These are phyloP conservation scores for Cystobasidium onofrii DNA, from an alignment of 768 basidiomycete genomes.

Conservation along the genomic window DNA sequence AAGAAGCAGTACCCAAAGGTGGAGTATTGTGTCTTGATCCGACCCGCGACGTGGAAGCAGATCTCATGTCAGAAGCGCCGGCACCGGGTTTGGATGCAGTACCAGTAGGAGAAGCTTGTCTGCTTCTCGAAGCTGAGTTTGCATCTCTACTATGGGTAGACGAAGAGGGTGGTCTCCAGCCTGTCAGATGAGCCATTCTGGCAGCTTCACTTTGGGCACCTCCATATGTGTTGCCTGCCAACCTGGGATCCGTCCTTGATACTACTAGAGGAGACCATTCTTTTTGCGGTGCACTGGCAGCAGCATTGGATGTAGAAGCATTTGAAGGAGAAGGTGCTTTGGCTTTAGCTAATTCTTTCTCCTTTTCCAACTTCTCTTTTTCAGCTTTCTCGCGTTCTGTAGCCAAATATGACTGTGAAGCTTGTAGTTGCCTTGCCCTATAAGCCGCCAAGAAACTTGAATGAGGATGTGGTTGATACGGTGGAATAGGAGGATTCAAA, in stretches of 20 bases:
- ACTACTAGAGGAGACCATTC: background rate
- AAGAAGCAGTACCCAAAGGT: background rate
- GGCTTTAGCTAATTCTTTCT: background rate
- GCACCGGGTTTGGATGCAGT: background rate
- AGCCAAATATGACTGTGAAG: background rate
- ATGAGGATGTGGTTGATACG: background rate
- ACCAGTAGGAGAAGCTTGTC: background rate
- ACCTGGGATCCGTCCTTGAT: background rate
- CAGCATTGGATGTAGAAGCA: background rate
- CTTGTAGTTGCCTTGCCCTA: background rate
- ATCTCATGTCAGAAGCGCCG: background rate
- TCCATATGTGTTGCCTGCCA: background rate
- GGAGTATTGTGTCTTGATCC: conserved; percentile 3
- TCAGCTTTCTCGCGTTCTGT: background rate
- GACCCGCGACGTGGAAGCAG: background rate
- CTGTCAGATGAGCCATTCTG: background rate
- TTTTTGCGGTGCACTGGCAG: background rate
- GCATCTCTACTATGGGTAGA: background rate
- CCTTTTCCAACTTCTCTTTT: background rate
- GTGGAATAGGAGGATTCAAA: background rate
- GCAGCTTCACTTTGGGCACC: background rate
- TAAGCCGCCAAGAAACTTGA: background rate
- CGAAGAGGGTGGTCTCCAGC: background rate
- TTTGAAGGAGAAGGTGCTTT: background rate
- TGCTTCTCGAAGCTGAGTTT: background rate